phyloP scores from a whole-genome alignment of 2,329 filamentous ascomycete genomes.

The Pestalotiopsis fici region DNA sequence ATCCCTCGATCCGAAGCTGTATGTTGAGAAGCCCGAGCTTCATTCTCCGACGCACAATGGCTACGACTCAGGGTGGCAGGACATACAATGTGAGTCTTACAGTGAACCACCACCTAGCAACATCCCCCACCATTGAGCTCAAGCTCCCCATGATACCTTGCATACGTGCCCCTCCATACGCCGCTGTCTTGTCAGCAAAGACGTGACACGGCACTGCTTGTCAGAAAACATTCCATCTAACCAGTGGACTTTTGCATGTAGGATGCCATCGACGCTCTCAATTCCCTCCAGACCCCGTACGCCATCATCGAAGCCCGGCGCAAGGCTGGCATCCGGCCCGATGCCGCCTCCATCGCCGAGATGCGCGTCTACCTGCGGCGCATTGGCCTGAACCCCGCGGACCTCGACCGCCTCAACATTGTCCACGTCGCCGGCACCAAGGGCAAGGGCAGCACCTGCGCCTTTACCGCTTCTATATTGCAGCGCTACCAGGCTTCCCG shows the following conservation, averaged over 20 bases:
- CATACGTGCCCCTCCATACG: constrained; percentile 15
- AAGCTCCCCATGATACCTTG: not conserved
- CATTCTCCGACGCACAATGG: constrained; percentile 10
- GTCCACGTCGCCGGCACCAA: constrained; percentile 77
- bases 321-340: constrained; percentile 71
- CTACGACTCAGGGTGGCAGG: constrained; percentile 7
- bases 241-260: constrained; percentile 32
- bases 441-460: constrained; percentile 74
- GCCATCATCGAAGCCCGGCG: constrained; percentile 76
- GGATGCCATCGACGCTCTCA: constrained; percentile 85
- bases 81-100: constrained; percentile 12
- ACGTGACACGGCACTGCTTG: not conserved
- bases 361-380: constrained; percentile 77
- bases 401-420: constrained; percentile 64
- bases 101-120: not conserved
- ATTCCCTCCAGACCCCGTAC: constrained; percentile 88
- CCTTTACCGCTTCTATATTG: constrained; percentile 66
- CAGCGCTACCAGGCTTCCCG: constrained; percentile 43
- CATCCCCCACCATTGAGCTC: not conserved
- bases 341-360: constrained; percentile 71
- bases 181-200: constrained; percentile 1
- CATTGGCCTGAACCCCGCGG: constrained; percentile 69
- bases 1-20: not conserved
- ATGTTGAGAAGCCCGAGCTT: not conserved
- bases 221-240: not conserved